Evolutionary conservation across 495 filamentous ascomycete genomes (phyloP).

Genomic region (Talaromyces adpressus): DNA sequence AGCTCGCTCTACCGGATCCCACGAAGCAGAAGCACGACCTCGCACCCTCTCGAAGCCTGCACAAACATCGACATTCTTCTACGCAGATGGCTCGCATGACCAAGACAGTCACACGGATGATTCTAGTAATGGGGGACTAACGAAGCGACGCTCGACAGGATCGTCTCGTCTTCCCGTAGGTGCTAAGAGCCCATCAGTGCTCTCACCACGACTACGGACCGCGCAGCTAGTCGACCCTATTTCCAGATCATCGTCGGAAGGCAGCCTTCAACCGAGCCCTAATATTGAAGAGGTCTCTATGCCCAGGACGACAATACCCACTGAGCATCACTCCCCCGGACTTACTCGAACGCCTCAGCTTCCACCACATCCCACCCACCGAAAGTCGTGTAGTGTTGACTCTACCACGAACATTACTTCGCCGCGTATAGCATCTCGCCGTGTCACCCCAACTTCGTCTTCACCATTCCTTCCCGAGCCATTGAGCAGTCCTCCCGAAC

Average conservation of each 20-base stretch:
- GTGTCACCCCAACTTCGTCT: conserved; percentile 28
- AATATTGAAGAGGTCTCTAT: conserved; percentile 16
- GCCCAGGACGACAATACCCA: background rate
- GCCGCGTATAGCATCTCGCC: conserved; percentile 20
- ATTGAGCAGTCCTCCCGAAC: conserved; percentile 19
- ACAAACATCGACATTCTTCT: conserved; percentile 48
- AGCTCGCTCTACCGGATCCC: conserved; percentile 38
- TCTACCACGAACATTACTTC: conserved; percentile 16
- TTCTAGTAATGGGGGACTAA: conserved; percentile 8
- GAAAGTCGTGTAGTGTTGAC: conserved; percentile 36
- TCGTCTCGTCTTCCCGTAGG: conserved; percentile 24
- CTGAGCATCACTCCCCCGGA: background rate
- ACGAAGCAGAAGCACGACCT: conserved; percentile 21
- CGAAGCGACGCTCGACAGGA: conserved; percentile 31
- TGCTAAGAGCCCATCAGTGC: conserved; percentile 21
- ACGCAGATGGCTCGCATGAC: conserved; percentile 46
- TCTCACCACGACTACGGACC: conserved; percentile 37
- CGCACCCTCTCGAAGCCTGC: conserved; percentile 22
- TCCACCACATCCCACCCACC: conserved; percentile 14
- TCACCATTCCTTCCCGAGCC: conserved; percentile 17
- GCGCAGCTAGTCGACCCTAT: conserved; percentile 25
- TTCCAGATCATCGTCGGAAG: conserved; percentile 22
- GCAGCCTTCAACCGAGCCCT: conserved; percentile 13
- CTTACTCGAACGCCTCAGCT: background rate
- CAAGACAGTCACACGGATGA: conserved; percentile 18